Conservation (phyloP, 1,284 basidiomycete species). For the Trichosporon sp. region DNA sequence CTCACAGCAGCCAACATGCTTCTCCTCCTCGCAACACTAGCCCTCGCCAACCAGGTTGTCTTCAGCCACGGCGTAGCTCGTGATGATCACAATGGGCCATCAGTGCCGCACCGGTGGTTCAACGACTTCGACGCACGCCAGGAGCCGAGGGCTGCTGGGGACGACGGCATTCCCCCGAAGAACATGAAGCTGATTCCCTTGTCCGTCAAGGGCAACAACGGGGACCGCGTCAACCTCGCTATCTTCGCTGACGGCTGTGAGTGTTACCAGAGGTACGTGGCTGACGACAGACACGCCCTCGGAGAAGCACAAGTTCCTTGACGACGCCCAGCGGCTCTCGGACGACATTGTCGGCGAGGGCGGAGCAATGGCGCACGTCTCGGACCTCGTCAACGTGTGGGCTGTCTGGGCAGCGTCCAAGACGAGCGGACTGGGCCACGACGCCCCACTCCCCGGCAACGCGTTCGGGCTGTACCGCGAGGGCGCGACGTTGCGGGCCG, state of each 20-base stretch:
- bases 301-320: slow-evolving; percentile 63
- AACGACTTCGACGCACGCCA: not conserved
- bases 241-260: slow-evolving; percentile 79
- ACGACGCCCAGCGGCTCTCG: slow-evolving; percentile 62
- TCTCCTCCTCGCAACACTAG: not conserved
- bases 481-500: slow-evolving; percentile 68
- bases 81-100: not conserved
- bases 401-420: slow-evolving; percentile 62
- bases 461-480: slow-evolving; percentile 71
- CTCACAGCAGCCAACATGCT: not conserved
- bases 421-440: slow-evolving; percentile 71
- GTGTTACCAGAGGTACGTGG: slow-evolving; percentile 36
- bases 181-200: slow-evolving; percentile 57
- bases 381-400: slow-evolving; percentile 74
- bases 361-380: slow-evolving; percentile 69
- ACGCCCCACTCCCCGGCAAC: slow-evolving; percentile 62
- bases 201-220: slow-evolving; percentile 57
- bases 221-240: slow-evolving; percentile 66
- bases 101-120: not conserved
- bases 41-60: not conserved
- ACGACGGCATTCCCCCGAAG: slow-evolving; percentile 1
- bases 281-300: slow-evolving; percentile 54
- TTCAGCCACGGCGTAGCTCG: not conserved
- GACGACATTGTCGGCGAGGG: slow-evolving; percentile 61
- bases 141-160: not conserved